phyloP scores from a whole-genome alignment of 371 early-diverging fungal genomes.

The Mucor ambiguus region DNA sequence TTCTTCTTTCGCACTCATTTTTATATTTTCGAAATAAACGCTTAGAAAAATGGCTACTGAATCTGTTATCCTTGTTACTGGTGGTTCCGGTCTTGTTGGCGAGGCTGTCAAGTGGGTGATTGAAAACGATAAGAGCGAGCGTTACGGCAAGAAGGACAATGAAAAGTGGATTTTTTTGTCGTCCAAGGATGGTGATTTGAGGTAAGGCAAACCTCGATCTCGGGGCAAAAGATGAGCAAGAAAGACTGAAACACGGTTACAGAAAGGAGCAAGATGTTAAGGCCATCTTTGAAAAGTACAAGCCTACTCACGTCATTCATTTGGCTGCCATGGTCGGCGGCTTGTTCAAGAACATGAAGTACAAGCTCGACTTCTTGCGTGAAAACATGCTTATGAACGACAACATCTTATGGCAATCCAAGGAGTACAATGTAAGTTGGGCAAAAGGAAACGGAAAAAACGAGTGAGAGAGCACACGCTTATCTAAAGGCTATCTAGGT shows the following conservation, averaged over 20 bases:
- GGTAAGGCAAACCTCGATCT: slow-evolving; percentile 44
- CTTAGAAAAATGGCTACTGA: slow-evolving; percentile 15
- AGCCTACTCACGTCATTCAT: slow-evolving; percentile 84
- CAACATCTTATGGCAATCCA: slow-evolving; percentile 71
- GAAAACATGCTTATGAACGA: slow-evolving; percentile 86
- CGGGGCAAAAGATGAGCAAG: background rate
- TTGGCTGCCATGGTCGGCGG: slow-evolving; percentile 90
- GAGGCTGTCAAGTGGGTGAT: slow-evolving; percentile 78
- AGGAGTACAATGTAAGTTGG: slow-evolving; percentile 61
- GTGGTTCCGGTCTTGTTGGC: slow-evolving; percentile 84
- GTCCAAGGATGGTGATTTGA: slow-evolving; percentile 83
- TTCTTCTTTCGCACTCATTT: background rate
- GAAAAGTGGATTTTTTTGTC: slow-evolving; percentile 81
- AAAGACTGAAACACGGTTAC: background rate
- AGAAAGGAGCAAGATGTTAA: slow-evolving; percentile 68
- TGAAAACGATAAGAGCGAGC: slow-evolving; percentile 58
- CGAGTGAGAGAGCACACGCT: background rate
- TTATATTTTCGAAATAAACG: background rate
- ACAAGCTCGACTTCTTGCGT: slow-evolving; percentile 78
- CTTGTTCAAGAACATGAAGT: slow-evolving; percentile 86
- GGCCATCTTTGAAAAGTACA: slow-evolving; percentile 75
- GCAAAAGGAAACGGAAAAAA: background rate
- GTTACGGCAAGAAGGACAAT: slow-evolving; percentile 64
- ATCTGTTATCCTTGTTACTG: slow-evolving; percentile 71
- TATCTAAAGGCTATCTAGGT: slow-evolving; percentile 43